Evolutionary conservation across 2,329 filamentous ascomycete genomes (phyloP), one percentile per base, ranked within the genome.

Genomic region (Cercospora zeae-maydis): DNA sequence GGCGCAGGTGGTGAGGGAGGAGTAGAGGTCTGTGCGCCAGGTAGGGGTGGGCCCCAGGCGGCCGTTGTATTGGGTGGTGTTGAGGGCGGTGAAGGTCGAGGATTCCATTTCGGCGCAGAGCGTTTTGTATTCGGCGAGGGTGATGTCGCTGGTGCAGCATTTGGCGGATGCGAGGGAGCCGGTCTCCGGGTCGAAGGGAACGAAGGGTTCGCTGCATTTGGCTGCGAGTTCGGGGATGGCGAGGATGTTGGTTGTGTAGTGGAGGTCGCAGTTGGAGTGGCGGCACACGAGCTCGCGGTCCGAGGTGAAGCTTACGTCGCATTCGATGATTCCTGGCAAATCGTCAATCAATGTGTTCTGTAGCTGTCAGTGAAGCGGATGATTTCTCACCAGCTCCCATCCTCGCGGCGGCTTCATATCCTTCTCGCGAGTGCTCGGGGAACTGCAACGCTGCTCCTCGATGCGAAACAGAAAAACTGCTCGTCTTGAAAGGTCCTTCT

Each of bases 81-180:
- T 89, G 19, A 82, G 82, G 34, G 86, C 87, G 51, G 78, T 81
- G 66, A 79, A 74, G 70, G 88, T 86, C 72, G 77, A 83, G 55
- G 83, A 83, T 71, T 91, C 88, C 86, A 89, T 89, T 77, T 89
- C 90, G 70, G 83, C 83, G 76, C 88, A 91, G 4, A 91, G 82
- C 4, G 81, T 79, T 75, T 86, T 84, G 80, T 85, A 90, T 75
- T 91, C 88, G 51, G 80, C 80, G 36, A 88, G 77, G 0, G 88
- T 90, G 71, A 91, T 84, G 72, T 91, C 88, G 69, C 82, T 86
- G 2, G 88, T 90, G 80, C 88, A 91, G 80, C 88, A 91, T 67
- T 84, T 84, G 11, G 87, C 88, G 14, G 77, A 80, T 1, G 88
- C 88, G 0, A 78, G 84, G 82, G 58, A 63, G 27, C 70, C 69